Base-by-base conservation (phyloP, 2,329 filamentous ascomycete genomes). In the Diaporthe citri region DNA sequence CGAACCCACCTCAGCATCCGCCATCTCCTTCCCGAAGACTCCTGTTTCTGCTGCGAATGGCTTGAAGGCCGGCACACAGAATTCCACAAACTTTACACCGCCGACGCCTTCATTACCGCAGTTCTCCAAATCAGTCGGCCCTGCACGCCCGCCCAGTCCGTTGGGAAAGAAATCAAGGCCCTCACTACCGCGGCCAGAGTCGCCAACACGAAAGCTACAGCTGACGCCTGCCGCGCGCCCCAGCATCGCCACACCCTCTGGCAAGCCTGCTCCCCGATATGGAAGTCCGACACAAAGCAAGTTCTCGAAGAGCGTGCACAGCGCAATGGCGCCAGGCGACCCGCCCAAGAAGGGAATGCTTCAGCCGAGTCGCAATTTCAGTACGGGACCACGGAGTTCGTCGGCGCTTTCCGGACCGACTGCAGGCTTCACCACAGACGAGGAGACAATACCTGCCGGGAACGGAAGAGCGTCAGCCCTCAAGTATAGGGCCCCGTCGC, bases 81-180 rank as follows among this genome's bases (percentile, higher is more conserved):
- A 90, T 81, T 88, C 90, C 34, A 90, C 87, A 48, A 90, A 89
- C 80, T 88, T 88, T 81, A 91, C 93, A 31, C 89, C 93, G 41
- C 90, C 93, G 4, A 92, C 90, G 0, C 90, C 93, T 0, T 89
- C 89, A 0, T 79, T 94, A 67, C 89, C 93, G 73, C 96, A 96
- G 81, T 97, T 98, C 85, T 97, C 95, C 82, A 94, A 97, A 83
- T 97, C 96, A 0, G 87, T 97, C 59, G 95, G 95, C 1, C 94
- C 94, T 9, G 90, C 91, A 55, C 90, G 93, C 81, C 91, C 93
- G 39, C 83, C 92, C 34, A 96, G 93, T 80, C 94, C 95, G 3
- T 87, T 90, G 64, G 90, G 92, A 79, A 96, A 94, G 82, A 92
- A 90, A 78, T 85, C 91, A 59, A 91, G 95, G 74, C 92, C 93